Evolutionary conservation across 768 basidiomycete species (phyloP).

Genomic region (Amanita inopinata): DNA sequence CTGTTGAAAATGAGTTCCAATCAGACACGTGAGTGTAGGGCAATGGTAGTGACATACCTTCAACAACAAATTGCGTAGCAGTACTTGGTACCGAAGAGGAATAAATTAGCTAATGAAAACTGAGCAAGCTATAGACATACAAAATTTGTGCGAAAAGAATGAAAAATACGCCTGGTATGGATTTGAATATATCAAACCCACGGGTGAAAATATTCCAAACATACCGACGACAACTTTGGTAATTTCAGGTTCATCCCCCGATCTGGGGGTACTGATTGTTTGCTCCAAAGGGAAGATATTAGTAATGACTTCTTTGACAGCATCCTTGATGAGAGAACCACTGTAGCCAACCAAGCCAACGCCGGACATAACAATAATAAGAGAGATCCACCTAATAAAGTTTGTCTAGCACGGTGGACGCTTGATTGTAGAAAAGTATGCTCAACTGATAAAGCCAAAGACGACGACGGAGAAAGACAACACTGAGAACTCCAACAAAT

Average conservation of each 20-base stretch:
- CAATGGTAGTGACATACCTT: constrained; percentile 32
- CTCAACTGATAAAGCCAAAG: constrained; percentile 82
- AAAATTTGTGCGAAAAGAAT: constrained; percentile 92
- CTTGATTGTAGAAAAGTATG: constrained; percentile 9
- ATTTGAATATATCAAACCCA: constrained; percentile 12
- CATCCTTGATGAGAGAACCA: constrained; percentile 79
- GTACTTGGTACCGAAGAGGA: constrained; percentile 40
- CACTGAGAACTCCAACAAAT: constrained; percentile 87
- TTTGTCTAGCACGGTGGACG: background rate
- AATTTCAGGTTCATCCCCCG: constrained; percentile 49
- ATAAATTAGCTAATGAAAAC: constrained; percentile 14
- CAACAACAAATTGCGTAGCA: constrained; percentile 87
- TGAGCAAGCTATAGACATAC: constrained; percentile 35
- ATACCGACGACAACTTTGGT: constrained; percentile 66
- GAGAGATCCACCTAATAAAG: constrained; percentile 69
- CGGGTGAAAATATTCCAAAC: constrained; percentile 16
- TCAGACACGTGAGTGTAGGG: constrained; percentile 3
- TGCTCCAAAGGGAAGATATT: constrained; percentile 20
- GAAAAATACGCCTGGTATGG: constrained; percentile 68
- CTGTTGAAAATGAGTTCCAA: constrained; percentile 23
- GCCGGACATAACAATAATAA: constrained; percentile 81
- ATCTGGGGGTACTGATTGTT: constrained; percentile 29
- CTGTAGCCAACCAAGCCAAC: constrained; percentile 81
- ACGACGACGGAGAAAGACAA: constrained; percentile 79
- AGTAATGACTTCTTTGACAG: constrained; percentile 32